phyloP scores from a whole-genome alignment of 2,329 filamentous ascomycete genomes.

The Calonectria hawksworthii region DNA sequence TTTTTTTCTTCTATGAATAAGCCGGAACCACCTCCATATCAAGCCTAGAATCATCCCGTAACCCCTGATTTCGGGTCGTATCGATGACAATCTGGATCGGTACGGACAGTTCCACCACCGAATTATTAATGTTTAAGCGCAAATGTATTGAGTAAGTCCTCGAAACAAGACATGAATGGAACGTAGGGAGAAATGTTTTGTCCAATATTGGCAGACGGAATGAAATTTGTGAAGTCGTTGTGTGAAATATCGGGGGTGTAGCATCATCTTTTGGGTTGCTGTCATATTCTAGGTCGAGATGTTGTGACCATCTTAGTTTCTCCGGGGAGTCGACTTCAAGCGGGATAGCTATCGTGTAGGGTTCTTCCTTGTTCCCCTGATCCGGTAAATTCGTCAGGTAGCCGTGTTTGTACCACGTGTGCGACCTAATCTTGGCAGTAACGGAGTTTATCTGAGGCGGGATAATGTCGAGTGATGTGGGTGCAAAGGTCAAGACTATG shows the following conservation, averaged over 20 bases:
- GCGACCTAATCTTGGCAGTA: neutral
- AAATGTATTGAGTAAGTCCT: neutral
- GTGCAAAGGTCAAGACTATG: neutral
- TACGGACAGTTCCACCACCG: neutral
- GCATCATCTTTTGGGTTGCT: too few species aligned
- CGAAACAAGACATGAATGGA: slow-evolving; percentile 2
- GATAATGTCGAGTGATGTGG: neutral
- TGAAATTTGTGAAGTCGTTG: neutral
- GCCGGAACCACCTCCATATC: neutral
- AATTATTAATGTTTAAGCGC: neutral
- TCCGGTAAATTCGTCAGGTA: neutral
- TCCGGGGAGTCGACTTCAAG: neutral
- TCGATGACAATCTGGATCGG: neutral
- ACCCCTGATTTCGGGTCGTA: neutral
- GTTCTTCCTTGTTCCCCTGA: neutral
- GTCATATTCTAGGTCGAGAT: neutral
- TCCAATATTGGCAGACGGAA: neutral
- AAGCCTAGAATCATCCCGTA: neutral
- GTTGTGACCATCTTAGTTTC: neutral
- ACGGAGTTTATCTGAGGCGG: neutral
- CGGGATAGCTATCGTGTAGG: neutral
- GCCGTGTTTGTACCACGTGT: neutral
- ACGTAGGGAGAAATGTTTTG: neutral
- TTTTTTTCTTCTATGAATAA: neutral
- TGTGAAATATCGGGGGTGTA: neutral